Base-by-base conservation (phyloP, 257 asterid species). In the Plectranthus barbatus region DNA sequence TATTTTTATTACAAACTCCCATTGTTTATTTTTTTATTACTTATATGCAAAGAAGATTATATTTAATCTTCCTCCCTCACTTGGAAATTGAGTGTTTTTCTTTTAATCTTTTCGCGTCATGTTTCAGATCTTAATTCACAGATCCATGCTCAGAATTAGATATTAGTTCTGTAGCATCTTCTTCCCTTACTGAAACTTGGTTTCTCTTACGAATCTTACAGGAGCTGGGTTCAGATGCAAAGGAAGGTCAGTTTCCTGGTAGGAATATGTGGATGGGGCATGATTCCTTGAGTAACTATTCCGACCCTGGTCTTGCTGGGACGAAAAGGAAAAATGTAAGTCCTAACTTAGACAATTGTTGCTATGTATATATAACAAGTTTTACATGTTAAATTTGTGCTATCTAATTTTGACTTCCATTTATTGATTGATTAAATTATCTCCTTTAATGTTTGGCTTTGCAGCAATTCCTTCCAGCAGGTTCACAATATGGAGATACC, bases 191-290 rank as follows among this genome's bases (percentile, higher is more conserved):
- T 50, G 60, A 41, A 40, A 47, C 34, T 36, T 56, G 62, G 26
- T 41, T 60, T 67, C 33, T 60, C 68, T 62, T 64, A 67, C 62
- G 45, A 59, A 60, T 66, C 60, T 60, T 75, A 50, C 81, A 88
- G 98, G 98, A 86, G 69, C 85, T 69, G 52, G 84, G 84, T 41
- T 62, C 79, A 36, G 96, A 88, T 68, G 70, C 81, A 62, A 83
- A 77, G 75, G 92, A 85, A 23, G 88, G 84, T 47, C 95, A 77
- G 55, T 77, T 79, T 70, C 77, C 79, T 36, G 60, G 72, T 72
- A 78, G 95, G 79, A 70, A 74, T 57, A 40, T 77, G 79, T 77
- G 88, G 91, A 77, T 80, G 85, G 78, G 78, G 47, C 91, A 73
- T 69, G 91, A 85, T 79, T 51, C 80, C 48, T 19, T 55, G 61